Evolutionary conservation across 345 rosid genomes (phyloP).

Genomic region (Pugionium dolabratum): DNA sequence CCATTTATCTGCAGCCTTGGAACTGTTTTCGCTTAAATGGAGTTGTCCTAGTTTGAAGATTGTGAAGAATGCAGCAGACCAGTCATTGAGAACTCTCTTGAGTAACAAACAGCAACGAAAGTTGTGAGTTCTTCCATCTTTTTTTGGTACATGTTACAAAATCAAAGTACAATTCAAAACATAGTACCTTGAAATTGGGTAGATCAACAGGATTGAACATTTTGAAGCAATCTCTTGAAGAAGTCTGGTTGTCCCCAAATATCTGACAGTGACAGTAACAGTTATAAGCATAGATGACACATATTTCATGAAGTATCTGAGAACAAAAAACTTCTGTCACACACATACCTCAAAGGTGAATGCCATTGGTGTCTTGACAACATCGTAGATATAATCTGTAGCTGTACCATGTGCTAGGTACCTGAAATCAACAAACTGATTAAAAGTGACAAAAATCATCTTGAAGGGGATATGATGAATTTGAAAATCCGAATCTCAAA

Average conservation of each 20-base stretch:
- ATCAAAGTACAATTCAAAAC: background rate
- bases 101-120: slow-evolving; percentile 23
- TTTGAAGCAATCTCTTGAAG: slow-evolving; percentile 83
- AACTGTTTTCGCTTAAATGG: slow-evolving; percentile 44
- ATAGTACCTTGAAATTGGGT: slow-evolving; percentile 70
- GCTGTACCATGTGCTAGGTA: slow-evolving; percentile 98
- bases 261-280: slow-evolving; percentile 53
- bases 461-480: background rate
- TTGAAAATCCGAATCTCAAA: background rate
- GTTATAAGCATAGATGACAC: slow-evolving; percentile 3
- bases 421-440: slow-evolving; percentile 46
- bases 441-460: background rate
- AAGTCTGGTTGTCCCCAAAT: slow-evolving; percentile 67
- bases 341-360: slow-evolving; percentile 94
- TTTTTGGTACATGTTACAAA: background rate
- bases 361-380: slow-evolving; percentile 86
- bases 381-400: slow-evolving; percentile 90
- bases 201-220: slow-evolving; percentile 90
- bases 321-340: slow-evolving; percentile 13
- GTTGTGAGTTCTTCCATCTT: background rate
- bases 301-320: background rate
- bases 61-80: slow-evolving; percentile 83
- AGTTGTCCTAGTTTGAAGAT: slow-evolving; percentile 64
- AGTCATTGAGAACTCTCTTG: slow-evolving; percentile 85
- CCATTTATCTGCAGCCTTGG: slow-evolving; percentile 56